Evolutionary conservation across 176 grass and related monocot species (phyloP), one percentile per base, ranked within the genome.

Genomic region (Oryza australiensis): DNA sequence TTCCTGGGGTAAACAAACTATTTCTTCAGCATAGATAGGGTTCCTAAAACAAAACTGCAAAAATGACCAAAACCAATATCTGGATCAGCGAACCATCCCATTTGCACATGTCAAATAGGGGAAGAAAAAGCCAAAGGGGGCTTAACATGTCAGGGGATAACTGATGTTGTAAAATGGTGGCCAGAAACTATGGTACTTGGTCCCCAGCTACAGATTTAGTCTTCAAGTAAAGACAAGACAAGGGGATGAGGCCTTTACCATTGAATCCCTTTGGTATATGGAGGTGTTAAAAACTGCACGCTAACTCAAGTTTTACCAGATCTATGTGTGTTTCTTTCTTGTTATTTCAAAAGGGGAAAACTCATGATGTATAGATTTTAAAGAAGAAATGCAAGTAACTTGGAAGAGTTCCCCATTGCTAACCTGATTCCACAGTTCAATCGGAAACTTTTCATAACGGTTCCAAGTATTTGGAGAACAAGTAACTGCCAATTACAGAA

Each of bases 191-290:
- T 41, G 12, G 12, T 59, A 65, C 18, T 72, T 71, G 64, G 83
- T 66, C 83, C 87, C 72, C 66, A 23, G 34, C 11, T 72, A 53
- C 42, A 80, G 67, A 64, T 60, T 20, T 26, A 57, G 27, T 29
- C 35, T 68, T 9, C 16, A 75, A 62, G 38, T 63, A 49, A 46
- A 46, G 14, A 62, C 7, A 72, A 74, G 26, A 57, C 12, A 59
- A 11, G 59, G 13, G 20, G 40, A 69, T 12, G 20, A 5, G 2
- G 23, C 9, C 26, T 75, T 24, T 48, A 29, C 43, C 63, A 51
- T 26, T 32, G 22, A 59, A 67, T 28, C 22, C 43, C 22, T 34
- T 74, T 86, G 16, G 29, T 55, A 66, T 22, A 41, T 41, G 7
- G 20, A 55, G 40, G 65, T 23, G 22, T 59, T 35, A 37, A 24